These are phyloP conservation scores for Neurospora sp. DNA, from an alignment of 495 filamentous ascomycete species.

Conservation along the genomic window DNA sequence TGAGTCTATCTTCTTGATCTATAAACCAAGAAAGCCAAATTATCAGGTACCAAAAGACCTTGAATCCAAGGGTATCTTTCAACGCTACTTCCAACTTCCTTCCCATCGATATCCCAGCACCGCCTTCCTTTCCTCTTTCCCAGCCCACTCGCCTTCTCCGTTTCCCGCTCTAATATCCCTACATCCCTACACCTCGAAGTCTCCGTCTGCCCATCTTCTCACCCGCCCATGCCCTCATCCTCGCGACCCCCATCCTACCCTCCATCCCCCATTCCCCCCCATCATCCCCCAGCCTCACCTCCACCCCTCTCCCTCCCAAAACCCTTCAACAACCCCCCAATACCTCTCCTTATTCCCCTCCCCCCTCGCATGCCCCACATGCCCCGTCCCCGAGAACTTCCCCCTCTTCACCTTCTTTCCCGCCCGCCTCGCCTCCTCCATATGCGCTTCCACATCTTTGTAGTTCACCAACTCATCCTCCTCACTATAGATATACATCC, in stretches of 20 bases:
- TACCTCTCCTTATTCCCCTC: constrained; percentile 26
- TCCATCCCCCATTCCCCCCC: too few species aligned
- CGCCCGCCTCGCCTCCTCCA: constrained; percentile 17
- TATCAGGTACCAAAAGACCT: background rate
- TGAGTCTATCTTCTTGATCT: too few species aligned
- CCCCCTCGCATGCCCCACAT: constrained; percentile 32
- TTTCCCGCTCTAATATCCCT: too few species aligned
- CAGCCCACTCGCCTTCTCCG: background rate
- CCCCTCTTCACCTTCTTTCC: constrained; percentile 27
- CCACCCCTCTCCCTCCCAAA: constrained; percentile 22
- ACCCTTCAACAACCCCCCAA: constrained; percentile 28
- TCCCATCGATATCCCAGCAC: too few species aligned
- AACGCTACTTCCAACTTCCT: background rate
- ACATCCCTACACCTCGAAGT: too few species aligned
- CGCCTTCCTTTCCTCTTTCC: background rate
- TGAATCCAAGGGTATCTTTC: background rate
- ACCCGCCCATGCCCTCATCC: too few species aligned
- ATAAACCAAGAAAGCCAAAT: background rate
- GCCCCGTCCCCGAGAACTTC: constrained; percentile 25
- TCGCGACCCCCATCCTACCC: too few species aligned
- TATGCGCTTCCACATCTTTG: constrained; percentile 31
- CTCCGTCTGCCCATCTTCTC: background rate
- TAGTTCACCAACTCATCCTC: constrained; percentile 31
- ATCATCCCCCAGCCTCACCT: background rate
- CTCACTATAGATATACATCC: constrained; percentile 34